phyloP scores from a whole-genome alignment of 169 alveolate genomes.

The Plasmodium billcollinsi region DNA sequence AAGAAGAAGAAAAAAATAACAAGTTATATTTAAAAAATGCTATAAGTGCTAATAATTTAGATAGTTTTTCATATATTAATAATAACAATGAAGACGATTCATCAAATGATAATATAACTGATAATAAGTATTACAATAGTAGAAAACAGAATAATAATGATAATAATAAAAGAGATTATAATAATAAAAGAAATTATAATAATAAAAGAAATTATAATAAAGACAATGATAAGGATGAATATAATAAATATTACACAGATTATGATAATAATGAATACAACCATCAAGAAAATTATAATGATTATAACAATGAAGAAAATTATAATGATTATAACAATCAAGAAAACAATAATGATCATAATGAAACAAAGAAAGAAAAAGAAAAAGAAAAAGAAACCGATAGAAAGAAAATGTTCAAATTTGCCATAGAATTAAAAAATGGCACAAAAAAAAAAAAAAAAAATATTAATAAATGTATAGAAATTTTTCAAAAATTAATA shows the following conservation, averaged over 20 bases:
- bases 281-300: background rate
- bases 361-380: background rate
- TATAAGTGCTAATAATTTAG: too few relatives aligned
- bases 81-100: too few relatives aligned
- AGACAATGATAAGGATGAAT: background rate
- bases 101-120: too few relatives aligned
- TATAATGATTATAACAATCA: constrained; percentile 4
- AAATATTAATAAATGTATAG: constrained; percentile 53
- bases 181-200: too few relatives aligned
- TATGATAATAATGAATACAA: background rate
- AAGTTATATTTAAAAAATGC: too few relatives aligned
- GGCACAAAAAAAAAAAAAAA: constrained; percentile 52
- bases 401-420: constrained; percentile 15
- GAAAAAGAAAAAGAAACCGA: constrained; percentile 7
- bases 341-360: background rate
- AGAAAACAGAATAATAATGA: too few relatives aligned
- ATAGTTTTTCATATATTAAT: too few relatives aligned
- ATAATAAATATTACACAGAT: background rate
- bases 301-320: background rate
- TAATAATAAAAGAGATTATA: too few relatives aligned
- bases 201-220: too few relatives aligned
- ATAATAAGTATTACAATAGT: too few relatives aligned
- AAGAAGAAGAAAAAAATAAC: background rate
- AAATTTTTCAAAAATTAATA: constrained; percentile 30
- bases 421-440: constrained; percentile 57